Evolutionary conservation across 2,329 filamentous ascomycete genomes (phyloP), one percentile per base, ranked within the genome.

Genomic region (Ophiocordyceps camponoti-floridani): DNA sequence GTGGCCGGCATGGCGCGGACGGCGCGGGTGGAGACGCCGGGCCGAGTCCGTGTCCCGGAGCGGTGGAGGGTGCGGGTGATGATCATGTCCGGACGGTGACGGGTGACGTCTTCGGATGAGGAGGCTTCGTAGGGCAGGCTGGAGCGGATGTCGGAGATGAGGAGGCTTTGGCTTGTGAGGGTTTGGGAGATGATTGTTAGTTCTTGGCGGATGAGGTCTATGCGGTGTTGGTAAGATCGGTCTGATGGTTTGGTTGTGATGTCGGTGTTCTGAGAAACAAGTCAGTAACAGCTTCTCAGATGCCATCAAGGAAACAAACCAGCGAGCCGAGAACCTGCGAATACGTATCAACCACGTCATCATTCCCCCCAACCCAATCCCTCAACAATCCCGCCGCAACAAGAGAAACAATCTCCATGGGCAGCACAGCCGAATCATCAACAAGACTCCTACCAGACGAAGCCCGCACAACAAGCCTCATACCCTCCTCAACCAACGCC

Each of bases 331-430:
- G 55, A 40, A 63, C 66, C 37, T 63, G 56, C 0, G 62, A 65
- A 43, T 69, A 70, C 0, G 61, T 65, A 19, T 62, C 58, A 35
- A 54, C 59, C 14, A 69, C 61, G 27, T 62, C 60, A 3, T 62
- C 57, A 30, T 58, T 57, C 41, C 56, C 58, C 4, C 57, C 59
- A 1, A 61, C 62, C 18, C 57, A 52, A 38, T 70, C 64, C 40
- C 59, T 53, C 1, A 68, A 47, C 30, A 71, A 53, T 13, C 57
- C 58, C 35, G 62, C 48, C 10, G 56, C 57, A 11, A 69, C 51
- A 16, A 70, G 51, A 1, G 63, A 62, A 26, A 67, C 48, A 2
- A 70, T 47, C 18, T 70, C 67, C 37, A 63, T 55, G 1, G 67
- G 68, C 30, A 64, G 49, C 23, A 70, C 50, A 18, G 61, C 58